phyloP scores from a whole-genome alignment of 805 yeast genomes.

The Candida ipomoeae region DNA sequence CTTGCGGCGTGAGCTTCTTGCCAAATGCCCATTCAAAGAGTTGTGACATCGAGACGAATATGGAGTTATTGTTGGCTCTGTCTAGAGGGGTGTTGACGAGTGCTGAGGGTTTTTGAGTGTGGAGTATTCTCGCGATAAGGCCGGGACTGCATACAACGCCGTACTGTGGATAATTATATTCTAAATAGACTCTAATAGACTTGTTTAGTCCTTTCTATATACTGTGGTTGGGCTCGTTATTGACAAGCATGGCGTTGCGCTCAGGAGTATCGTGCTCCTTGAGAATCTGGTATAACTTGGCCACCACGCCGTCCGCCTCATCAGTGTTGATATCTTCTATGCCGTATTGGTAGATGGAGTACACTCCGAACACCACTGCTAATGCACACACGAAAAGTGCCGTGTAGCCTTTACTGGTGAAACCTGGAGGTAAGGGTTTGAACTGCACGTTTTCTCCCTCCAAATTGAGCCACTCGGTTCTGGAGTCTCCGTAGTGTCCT shows the following conservation, averaged over 20 bases:
- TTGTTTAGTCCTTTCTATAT: neutral
- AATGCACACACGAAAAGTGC: conserved; percentile 54
- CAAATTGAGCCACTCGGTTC: conserved; percentile 50
- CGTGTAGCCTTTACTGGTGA: conserved; percentile 64
- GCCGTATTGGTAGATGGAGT: conserved; percentile 59
- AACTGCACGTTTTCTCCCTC: conserved; percentile 59
- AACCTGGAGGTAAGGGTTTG: conserved; percentile 62
- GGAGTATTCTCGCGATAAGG: conserved; percentile 7
- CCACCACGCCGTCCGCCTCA: conserved; percentile 42
- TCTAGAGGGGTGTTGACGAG: too few species aligned
- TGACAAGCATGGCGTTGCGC: conserved; percentile 11
- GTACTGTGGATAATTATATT: too few species aligned
- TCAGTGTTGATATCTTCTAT: conserved; percentile 55
- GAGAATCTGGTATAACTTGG: conserved; percentile 29
- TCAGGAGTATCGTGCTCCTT: conserved; percentile 23
- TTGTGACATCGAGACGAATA: conserved; percentile 17
- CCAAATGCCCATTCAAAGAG: conserved; percentile 93
- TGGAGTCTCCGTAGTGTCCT: conserved; percentile 43
- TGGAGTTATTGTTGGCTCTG: neutral
- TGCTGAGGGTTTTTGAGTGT: neutral
- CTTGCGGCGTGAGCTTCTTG: conserved; percentile 89
- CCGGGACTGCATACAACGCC: conserved; percentile 2
- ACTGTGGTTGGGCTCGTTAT: neutral
- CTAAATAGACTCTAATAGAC: too few species aligned
- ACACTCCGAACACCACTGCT: conserved; percentile 58